Evolutionary conservation across 352 stramenopile species (phyloP).

Genomic region (Elongisporangium undulatum): DNA sequence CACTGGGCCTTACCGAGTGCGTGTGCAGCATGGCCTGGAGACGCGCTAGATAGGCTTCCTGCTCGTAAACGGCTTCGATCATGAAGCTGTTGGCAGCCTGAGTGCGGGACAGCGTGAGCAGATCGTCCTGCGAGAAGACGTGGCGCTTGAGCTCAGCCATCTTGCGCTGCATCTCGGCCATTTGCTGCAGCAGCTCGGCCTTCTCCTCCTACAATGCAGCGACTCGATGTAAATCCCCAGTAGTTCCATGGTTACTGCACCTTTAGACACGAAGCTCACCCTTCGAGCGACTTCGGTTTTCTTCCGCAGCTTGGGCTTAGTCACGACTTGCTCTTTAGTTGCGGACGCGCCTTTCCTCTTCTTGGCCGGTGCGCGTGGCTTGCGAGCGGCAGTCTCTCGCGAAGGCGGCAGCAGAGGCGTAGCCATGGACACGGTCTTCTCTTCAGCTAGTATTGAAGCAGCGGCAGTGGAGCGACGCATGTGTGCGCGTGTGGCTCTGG

Average conservation of each 20-base stretch:
- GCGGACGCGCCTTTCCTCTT: background rate
- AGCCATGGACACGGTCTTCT: background rate
- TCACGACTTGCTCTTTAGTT: background rate
- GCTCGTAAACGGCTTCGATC: background rate
- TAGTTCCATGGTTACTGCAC: too few relatives aligned
- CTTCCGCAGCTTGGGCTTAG: background rate
- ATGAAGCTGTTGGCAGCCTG: background rate
- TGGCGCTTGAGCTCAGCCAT: slow-evolving; percentile 20
- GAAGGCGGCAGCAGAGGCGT: too few relatives aligned
- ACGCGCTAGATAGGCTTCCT: background rate
- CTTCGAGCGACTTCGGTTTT: background rate
- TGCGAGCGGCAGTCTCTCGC: background rate
- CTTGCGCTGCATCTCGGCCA: slow-evolving; percentile 15
- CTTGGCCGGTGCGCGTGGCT: background rate
- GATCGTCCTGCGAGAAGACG: background rate
- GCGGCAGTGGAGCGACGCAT: background rate
- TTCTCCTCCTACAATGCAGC: slow-evolving; percentile 22
- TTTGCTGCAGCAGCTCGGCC: slow-evolving; percentile 18
- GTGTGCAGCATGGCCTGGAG: background rate
- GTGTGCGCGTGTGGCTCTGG: background rate
- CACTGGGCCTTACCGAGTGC: background rate
- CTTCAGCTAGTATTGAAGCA: background rate
- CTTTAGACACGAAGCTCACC: background rate
- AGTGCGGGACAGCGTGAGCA: background rate
- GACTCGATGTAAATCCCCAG: too few relatives aligned